Evolutionary conservation across 140 eudicot species (phyloP), one percentile per base, ranked within the genome.

Genomic region (Stevia rebaudiana): DNA sequence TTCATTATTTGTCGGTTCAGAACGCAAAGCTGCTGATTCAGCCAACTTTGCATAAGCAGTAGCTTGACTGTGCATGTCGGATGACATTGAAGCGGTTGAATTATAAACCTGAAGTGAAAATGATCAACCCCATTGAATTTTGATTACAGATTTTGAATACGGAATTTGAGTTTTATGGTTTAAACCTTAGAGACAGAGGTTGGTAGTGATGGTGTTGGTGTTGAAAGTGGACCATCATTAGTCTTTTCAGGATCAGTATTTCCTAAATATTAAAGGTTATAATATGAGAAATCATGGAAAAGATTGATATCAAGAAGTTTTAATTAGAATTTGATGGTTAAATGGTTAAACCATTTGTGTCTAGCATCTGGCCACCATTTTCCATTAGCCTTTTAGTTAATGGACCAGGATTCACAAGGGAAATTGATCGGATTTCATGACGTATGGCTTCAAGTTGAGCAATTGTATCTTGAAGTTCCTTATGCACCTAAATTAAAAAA

Each of bases 381-480:
- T 85, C 85, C 71, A 83, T 84, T 36, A 88, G 77, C 75, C 83
- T 81, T 44, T 63, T 80, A 25, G 89, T 75, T 71, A 83, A 53
- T 49, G 83, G 89, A 69, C 95, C 89, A 59, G 98, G 95, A 82
- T 92, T 92, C 75, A 88, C 69, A 55, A 85, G 79, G 35, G 95
- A 85, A 40, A 88, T 41, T 56, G 84, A 70, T 44, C 95, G 82
- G 55, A 92, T 78, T 76, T 92, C 96, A 76, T 92, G 91, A 10
- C 89, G 87, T 64, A 92, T 88, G 61, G 96, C 95, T 40, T 88
- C 95, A 64, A 92, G 64, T 68, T 92, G 96, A 42, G 98, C 95
- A 73, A 83, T 79, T 19, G 95, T 80, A 71, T 92, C 98, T 78
- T 79, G 91, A 74, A 88, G 81, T 69, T 92, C 98, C 72, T 92